Evolutionary conservation across 208 protist genomes (phyloP), one percentile per base, ranked within the genome.

Genomic region (Leishmania tarentolae): DNA sequence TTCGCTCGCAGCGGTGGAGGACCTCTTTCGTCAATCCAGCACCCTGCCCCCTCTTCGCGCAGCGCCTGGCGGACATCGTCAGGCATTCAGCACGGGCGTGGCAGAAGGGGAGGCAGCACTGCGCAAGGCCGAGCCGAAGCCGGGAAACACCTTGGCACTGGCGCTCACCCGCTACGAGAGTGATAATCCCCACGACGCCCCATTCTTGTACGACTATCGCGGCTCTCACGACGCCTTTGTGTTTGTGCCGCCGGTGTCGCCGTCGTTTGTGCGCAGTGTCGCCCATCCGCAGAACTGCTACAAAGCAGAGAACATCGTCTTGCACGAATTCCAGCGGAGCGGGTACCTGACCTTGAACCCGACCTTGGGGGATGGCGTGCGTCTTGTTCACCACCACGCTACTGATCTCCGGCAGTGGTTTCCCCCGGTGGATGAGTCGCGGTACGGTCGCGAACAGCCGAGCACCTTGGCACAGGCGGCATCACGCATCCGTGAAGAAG

Each of bases 161-260:
- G 92, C 93, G 7, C 84, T 98, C 42, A 96, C 93, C 7, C 87
- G 93, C 3, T 90, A 96, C 79, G 94, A 98, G 78, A 95, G 87
- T 57, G 92, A 94, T 24, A 19, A 69, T 66, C n/a, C 42, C 6
- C 63, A 31, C 42, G 52, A 75, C 6, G 88, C 94, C 0, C 91
- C 92, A 8, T 86, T 98, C n/a, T 83, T 95, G 63, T 53, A 87
- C 40, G 86, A 94, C 53, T 98, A 98, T 80, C 87, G 93, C 35
- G 94, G 94, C 68, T 98, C 94, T 0, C 94, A 98, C 73, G 93
- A 98, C 75, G 94, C 94, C 35, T 98, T 98, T 81, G 76, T 96
- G 1, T 40, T 98, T 21, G 50, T 70, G 31, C 88, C 93, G 8
- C 93, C 94, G 17, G 31, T 96, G 28, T 84, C 91, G 35, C 15